These are phyloP conservation scores for Beta corolliflora DNA, from an alignment of 179 eudicot species.

Conservation along the genomic window DNA sequence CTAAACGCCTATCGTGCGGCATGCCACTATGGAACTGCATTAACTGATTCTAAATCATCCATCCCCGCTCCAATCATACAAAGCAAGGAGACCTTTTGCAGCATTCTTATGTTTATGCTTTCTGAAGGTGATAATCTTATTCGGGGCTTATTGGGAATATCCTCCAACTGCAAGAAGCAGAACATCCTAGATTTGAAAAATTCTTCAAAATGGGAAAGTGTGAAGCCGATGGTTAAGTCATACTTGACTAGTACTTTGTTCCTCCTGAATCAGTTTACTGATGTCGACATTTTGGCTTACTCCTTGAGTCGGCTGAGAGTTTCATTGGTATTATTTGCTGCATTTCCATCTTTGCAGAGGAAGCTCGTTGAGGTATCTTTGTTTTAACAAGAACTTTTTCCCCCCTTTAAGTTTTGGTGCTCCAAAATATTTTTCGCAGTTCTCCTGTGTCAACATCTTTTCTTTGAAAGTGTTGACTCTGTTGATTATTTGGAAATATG, in stretches of 20 bases:
- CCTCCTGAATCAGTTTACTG: constrained; percentile 76
- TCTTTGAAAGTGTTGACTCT: neutral
- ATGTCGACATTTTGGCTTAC: constrained; percentile 64
- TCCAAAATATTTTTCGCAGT: neutral
- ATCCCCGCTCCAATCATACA: constrained; percentile 40
- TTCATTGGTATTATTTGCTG: constrained; percentile 72
- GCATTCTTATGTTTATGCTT: constrained; percentile 63
- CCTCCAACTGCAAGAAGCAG: constrained; percentile 60
- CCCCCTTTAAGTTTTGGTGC: neutral
- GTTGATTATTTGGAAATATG: neutral
- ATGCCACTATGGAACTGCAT: constrained; percentile 74
- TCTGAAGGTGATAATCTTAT: constrained; percentile 72
- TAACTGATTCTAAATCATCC: constrained; percentile 30
- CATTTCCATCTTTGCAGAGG: constrained; percentile 62
- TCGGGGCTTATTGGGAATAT: constrained; percentile 54
- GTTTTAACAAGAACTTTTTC: neutral
- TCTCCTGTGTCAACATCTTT: neutral
- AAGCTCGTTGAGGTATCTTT: constrained; percentile 73
- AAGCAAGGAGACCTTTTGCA: constrained; percentile 55
- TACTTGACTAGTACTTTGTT: constrained; percentile 75
- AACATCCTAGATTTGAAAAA: constrained; percentile 53
- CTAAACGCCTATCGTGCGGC: constrained; percentile 83
- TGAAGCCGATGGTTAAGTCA: constrained; percentile 73
- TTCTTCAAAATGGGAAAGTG: constrained; percentile 65
- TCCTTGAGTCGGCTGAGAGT: constrained; percentile 63